Percentiles rank a stretch among this genome's conserved stretches.
Evolutionary conservation across 306 rosid species (phyloP).

Genomic region (Fragaria ananassa): DNA sequence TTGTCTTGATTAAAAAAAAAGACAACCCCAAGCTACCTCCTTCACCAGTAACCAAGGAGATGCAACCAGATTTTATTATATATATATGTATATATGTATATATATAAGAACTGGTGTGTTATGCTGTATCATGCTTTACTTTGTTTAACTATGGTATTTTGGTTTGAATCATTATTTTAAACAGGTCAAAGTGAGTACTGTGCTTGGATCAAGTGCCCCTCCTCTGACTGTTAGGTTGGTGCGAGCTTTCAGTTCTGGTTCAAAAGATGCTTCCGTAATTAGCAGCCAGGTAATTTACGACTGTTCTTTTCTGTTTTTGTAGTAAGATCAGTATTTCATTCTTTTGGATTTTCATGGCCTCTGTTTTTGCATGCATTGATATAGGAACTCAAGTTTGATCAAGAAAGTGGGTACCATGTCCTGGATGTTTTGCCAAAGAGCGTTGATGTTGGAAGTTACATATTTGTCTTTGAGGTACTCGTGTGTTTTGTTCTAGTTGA

Average conservation of each 20-base stretch:
- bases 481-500: conserved; percentile 21
- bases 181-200: conserved; percentile 87
- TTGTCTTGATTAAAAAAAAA: too few relatives aligned
- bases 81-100: too few relatives aligned
- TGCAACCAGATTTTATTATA: too few relatives aligned
- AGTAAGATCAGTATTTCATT: neutral
- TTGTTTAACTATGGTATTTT: neutral
- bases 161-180: conserved; percentile 13
- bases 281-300: conserved; percentile 52
- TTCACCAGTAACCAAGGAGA: too few relatives aligned
- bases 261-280: conserved; percentile 57
- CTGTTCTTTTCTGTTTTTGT: conserved; percentile 13
- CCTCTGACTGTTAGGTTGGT: conserved; percentile 79
- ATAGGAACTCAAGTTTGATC: conserved; percentile 80
- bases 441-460: conserved; percentile 69
- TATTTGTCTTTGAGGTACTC: conserved; percentile 82
- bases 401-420: conserved; percentile 53
- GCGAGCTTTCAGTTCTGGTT: conserved; percentile 54
- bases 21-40: too few relatives aligned
- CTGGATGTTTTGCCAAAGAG: conserved; percentile 56
- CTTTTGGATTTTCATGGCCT: conserved; percentile 9
- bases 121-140: neutral
- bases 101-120: neutral
- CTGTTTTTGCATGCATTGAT: conserved; percentile 23
- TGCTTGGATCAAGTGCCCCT: conserved; percentile 90